Conservation (phyloP, 257 asterid genomes). For the Ocimum tenuiflorum region DNA sequence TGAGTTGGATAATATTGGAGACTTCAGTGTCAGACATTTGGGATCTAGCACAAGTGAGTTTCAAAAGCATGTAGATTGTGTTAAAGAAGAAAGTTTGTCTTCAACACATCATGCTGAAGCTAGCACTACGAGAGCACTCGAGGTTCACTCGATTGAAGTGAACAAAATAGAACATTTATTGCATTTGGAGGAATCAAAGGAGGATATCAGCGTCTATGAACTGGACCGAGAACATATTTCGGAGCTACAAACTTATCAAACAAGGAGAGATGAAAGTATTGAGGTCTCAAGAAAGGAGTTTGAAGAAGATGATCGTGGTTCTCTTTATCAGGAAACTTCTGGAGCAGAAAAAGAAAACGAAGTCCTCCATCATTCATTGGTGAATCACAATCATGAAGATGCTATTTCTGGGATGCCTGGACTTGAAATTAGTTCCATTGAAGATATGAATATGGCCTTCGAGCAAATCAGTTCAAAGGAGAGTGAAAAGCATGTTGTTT, state of each 20-base stretch:
- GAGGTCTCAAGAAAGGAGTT: conserved; percentile 28
- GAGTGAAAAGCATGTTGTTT: conserved; percentile 2
- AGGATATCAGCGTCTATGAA: conserved; percentile 27
- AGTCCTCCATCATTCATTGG: conserved; percentile 4
- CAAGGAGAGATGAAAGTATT: conserved; percentile 20
- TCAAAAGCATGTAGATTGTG: conserved; percentile 25
- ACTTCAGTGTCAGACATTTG: conserved; percentile 40
- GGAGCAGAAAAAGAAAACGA: conserved; percentile 19
- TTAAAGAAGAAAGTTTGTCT: conserved; percentile 26
- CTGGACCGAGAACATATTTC: conserved; percentile 24
- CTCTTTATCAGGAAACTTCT: conserved; percentile 20
- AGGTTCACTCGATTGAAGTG: conserved; percentile 16
- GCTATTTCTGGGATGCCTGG: background rate
- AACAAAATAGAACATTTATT: conserved; percentile 16
- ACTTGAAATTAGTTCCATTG: conserved; percentile 12
- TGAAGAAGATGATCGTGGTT: conserved; percentile 23
- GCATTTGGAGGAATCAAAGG: conserved; percentile 17
- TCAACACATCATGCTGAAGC: conserved; percentile 21
- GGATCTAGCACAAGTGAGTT: conserved; percentile 31
- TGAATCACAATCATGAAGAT: conserved; percentile 19
- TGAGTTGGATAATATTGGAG: conserved; percentile 72
- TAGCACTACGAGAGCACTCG: conserved; percentile 13
- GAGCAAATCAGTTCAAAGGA: background rate
- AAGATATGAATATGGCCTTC: conserved; percentile 10
- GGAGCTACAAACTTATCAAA: conserved; percentile 24